These are phyloP conservation scores for Theobroma grandiflorum DNA, from an alignment of 441 rosid genomes.

Conservation along the genomic window DNA sequence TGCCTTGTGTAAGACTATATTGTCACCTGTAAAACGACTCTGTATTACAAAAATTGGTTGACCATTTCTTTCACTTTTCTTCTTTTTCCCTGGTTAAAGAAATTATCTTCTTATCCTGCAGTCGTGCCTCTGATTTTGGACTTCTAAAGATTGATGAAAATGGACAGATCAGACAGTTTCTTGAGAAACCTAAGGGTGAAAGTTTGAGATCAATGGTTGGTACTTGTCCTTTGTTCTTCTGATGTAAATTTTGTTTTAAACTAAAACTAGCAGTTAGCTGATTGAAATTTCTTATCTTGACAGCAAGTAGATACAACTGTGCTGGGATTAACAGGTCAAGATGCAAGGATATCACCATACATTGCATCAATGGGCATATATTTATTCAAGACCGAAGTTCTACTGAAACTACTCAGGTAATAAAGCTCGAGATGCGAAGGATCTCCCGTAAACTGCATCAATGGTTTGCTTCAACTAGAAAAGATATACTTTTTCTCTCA, in stretches of 20 bases:
- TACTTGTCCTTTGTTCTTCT: conserved; percentile 6
- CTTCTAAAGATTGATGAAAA: conserved; percentile 73
- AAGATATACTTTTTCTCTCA: not conserved
- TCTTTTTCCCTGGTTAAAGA: not conserved
- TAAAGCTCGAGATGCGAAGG: conserved; percentile 8
- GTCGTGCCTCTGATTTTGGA: conserved; percentile 85
- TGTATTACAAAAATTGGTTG: not conserved
- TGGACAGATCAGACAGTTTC: conserved; percentile 68
- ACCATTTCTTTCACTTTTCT: not conserved
- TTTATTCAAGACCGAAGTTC: conserved; percentile 74
- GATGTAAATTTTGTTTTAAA: not conserved
- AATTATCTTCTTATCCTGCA: conserved; percentile 35
- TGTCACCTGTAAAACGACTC: not conserved
- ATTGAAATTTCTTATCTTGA: conserved; percentile 19
- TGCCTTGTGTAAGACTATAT: not conserved
- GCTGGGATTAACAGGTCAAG: conserved; percentile 66
- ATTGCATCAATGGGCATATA: conserved; percentile 93
- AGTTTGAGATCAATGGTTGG: conserved; percentile 77
- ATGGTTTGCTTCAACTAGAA: conserved; percentile 6
- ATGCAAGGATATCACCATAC: conserved; percentile 64
- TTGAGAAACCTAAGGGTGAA: conserved; percentile 83
- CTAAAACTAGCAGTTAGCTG: conserved; percentile 18
- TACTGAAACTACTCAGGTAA: conserved; percentile 71
- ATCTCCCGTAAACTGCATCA: conserved; percentile 23
- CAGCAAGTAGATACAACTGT: conserved; percentile 74